Conservation (phyloP, 129 eudicot species). For the Escallonia herrerae region DNA sequence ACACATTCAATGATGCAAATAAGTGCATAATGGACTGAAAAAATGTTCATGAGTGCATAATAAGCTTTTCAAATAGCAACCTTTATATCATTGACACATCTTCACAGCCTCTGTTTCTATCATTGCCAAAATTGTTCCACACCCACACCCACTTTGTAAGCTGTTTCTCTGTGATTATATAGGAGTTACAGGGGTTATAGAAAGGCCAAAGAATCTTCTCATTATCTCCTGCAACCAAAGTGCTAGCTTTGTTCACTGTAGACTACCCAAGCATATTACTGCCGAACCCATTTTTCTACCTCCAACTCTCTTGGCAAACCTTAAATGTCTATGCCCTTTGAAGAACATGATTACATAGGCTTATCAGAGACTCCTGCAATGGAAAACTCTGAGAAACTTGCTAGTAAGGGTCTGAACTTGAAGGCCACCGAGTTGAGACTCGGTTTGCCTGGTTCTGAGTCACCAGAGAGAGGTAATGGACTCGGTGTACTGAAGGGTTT, state of each 20-base stretch:
- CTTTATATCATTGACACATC: too few relatives aligned
- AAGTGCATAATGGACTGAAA: too few relatives aligned
- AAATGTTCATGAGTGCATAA: too few relatives aligned
- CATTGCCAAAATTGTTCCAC: too few relatives aligned
- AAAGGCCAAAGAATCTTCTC: slow-evolving; percentile 23
- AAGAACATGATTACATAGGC: slow-evolving; percentile 52
- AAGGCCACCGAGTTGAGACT: slow-evolving; percentile 82
- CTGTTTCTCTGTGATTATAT: slow-evolving; percentile 1
- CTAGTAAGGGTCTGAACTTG: slow-evolving; percentile 40
- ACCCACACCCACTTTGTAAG: too few relatives aligned
- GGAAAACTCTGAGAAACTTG: slow-evolving; percentile 41
- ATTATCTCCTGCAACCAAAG: slow-evolving; percentile 7
- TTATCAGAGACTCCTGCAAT: slow-evolving; percentile 34
- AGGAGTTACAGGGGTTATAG: slow-evolving; percentile 27
- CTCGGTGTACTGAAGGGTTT: slow-evolving; percentile 17
- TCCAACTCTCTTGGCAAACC: background rate
- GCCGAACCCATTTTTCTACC: background rate
- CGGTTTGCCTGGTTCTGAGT: slow-evolving; percentile 80
- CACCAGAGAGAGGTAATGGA: slow-evolving; percentile 43
- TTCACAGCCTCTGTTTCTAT: too few relatives aligned
- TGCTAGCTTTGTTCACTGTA: slow-evolving; percentile 1
- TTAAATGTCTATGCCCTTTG: slow-evolving; percentile 30
- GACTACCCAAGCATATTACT: background rate
- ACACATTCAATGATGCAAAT: too few relatives aligned
- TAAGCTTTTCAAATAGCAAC: too few relatives aligned